phyloP scores from a whole-genome alignment of 2,329 filamentous ascomycete species.

The Colletotrichum paranaense region DNA sequence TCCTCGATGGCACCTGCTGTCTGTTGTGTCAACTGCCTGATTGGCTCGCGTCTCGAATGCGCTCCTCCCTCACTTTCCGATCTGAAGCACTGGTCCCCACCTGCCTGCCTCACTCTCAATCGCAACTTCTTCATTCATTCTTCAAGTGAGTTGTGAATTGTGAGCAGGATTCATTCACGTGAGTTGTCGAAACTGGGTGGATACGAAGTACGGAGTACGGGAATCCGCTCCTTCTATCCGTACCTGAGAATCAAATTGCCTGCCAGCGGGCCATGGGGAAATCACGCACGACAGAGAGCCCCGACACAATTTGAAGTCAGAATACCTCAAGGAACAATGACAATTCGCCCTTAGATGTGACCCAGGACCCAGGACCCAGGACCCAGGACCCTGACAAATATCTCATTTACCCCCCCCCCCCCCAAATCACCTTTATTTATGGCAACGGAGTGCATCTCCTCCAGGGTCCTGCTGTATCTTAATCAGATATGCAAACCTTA shows the following conservation, averaged over 20 bases:
- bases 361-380: not conserved
- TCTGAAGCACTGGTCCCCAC: not conserved
- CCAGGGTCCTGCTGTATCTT: not conserved
- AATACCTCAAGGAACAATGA: not conserved
- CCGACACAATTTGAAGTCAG: not conserved
- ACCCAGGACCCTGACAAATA: not conserved
- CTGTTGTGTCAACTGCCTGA: not conserved
- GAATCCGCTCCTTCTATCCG: not conserved
- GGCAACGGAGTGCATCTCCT: not conserved
- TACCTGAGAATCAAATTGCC: not conserved
- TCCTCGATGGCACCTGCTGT: constrained; percentile 1
- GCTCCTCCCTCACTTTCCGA: not conserved
- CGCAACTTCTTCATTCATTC: not conserved
- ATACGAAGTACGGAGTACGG: not conserved
- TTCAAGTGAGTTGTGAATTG: not conserved
- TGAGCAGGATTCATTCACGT: not conserved
- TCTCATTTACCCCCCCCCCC: not conserved
- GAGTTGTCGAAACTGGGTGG: not conserved
- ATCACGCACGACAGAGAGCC: not conserved
- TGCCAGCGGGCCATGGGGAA: not conserved
- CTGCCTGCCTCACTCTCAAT: not conserved
- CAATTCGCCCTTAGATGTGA: not conserved
- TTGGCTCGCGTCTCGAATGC: not conserved
- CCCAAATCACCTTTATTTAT: not conserved
- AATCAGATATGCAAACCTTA: not conserved